Evolutionary conservation across 2,329 filamentous ascomycete genomes (phyloP).

Genomic region (Microascus cirrosus): DNA sequence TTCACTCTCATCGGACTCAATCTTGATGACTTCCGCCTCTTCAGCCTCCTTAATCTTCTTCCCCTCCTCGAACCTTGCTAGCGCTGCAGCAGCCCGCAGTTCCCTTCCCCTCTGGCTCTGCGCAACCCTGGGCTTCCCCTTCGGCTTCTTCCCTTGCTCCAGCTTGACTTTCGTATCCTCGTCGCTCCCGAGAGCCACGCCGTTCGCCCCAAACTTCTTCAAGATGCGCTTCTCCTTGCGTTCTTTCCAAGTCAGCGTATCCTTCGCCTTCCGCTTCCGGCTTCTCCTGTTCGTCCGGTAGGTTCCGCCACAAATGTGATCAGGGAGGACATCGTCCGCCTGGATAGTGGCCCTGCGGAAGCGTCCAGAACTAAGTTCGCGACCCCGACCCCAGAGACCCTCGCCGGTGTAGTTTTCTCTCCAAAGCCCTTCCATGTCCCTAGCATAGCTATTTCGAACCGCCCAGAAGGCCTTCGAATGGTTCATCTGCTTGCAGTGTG

Average conservation of each 20-base stretch:
- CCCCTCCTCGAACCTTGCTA: conserved; percentile 56
- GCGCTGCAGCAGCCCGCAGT: conserved; percentile 62
- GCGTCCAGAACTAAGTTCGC: conserved; percentile 47
- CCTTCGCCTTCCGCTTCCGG: conserved; percentile 41
- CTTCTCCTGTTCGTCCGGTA: conserved; percentile 49
- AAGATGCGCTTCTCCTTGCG: conserved; percentile 59
- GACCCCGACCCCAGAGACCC: conserved; percentile 70
- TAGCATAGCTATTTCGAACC: conserved; percentile 62
- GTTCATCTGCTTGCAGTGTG: conserved; percentile 88
- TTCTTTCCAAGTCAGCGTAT: conserved; percentile 54
- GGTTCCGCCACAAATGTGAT: conserved; percentile 73
- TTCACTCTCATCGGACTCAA: conserved; percentile 24
- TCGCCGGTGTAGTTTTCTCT: conserved; percentile 62
- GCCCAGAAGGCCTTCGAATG: conserved; percentile 74
- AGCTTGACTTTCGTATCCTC: conserved; percentile 52
- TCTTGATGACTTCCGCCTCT: conserved; percentile 29
- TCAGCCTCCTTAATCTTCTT: conserved; percentile 12
- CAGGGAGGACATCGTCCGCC: conserved; percentile 46
- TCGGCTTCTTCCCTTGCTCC: conserved; percentile 52
- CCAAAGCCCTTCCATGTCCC: conserved; percentile 63
- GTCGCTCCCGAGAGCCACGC: conserved; percentile 60
- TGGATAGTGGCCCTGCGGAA: conserved; percentile 42
- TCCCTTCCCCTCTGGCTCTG: conserved; percentile 65
- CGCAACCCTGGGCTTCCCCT: conserved; percentile 62
- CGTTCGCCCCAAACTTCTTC: conserved; percentile 67